Conservation (phyloP, 805 yeast species). For the Priceomyces fermenticarens region DNA sequence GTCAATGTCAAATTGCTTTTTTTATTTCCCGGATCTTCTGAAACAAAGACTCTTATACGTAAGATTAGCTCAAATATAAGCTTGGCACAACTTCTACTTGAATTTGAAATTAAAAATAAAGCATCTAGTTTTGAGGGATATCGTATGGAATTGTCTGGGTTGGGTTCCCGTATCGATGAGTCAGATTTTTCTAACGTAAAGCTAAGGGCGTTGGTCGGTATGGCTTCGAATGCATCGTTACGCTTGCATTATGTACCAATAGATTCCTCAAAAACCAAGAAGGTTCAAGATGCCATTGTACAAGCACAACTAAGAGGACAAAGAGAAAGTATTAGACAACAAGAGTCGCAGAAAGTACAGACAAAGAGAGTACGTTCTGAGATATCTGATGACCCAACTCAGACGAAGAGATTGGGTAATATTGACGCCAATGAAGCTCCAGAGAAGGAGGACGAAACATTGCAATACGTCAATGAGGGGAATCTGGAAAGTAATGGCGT, state of each 20-base stretch:
- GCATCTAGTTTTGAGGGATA: conserved; percentile 1
- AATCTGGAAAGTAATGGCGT: neutral
- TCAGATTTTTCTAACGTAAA: conserved; percentile 7
- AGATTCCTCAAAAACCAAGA: conserved; percentile 4
- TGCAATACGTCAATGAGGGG: neutral
- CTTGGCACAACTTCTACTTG: conserved; percentile 2
- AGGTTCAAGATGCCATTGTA: conserved; percentile 21
- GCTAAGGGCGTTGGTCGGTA: conserved; percentile 19
- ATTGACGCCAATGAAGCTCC: neutral
- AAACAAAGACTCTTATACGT: conserved; percentile 3
- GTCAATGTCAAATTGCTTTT: conserved; percentile 18
- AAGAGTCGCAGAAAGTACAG: conserved; percentile 7
- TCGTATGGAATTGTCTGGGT: conserved; percentile 11
- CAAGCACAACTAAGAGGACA: conserved; percentile 18
- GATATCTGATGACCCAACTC: neutral
- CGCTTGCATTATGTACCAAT: conserved; percentile 15
- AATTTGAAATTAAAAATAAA: conserved; percentile 3
- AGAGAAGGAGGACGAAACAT: neutral
- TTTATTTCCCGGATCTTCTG: conserved; percentile 3
- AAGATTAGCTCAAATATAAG: conserved; percentile 2
- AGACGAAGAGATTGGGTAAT: neutral
- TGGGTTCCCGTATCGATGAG: conserved; percentile 12
- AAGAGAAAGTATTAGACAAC: conserved; percentile 10
- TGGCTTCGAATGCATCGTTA: conserved; percentile 20
- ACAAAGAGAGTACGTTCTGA: conserved; percentile 1